A percentile compares a stretch with the other conserved stretches of the same genome.
Conservation (phyloP, 306 rosid species). For the Betula pendula region DNA sequence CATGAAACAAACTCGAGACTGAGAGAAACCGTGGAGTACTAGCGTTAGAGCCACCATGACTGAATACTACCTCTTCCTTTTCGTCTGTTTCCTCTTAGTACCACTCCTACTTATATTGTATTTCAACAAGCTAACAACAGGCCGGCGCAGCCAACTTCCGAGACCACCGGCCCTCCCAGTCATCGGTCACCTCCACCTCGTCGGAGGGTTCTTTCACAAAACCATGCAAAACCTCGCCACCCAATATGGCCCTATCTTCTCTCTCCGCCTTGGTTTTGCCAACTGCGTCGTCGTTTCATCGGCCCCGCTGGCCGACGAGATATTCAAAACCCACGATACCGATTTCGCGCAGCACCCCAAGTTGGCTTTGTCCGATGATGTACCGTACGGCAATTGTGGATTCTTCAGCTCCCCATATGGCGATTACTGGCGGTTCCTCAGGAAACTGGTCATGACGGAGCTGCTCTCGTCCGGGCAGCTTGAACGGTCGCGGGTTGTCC, state of each 20-base stretch:
- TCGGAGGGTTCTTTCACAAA: conserved; percentile 34
- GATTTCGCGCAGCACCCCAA: conserved; percentile 40
- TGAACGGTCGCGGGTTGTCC: not conserved
- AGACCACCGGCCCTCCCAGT: conserved; percentile 44
- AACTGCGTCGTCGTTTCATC: conserved; percentile 33
- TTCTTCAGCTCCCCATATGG: conserved; percentile 49
- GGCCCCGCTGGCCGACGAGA: conserved; percentile 31
- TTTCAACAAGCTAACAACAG: too few relatives aligned
- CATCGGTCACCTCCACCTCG: conserved; percentile 52
- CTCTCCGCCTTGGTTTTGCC: conserved; percentile 33
- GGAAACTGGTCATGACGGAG: conserved; percentile 40
- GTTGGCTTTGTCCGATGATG: conserved; percentile 40
- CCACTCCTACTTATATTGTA: too few relatives aligned
- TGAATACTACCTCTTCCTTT: too few relatives aligned
- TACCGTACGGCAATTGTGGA: conserved; percentile 39
- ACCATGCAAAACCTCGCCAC: conserved; percentile 39
- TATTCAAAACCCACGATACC: conserved; percentile 46
- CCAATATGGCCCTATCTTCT: conserved; percentile 44
- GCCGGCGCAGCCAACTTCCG: not conserved
- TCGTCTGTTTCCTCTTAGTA: too few relatives aligned
- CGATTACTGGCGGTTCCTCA: conserved; percentile 49
- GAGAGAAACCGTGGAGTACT: too few relatives aligned
- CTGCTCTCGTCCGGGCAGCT: conserved; percentile 28
- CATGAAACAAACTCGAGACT: too few relatives aligned
- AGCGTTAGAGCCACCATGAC: too few relatives aligned